These are phyloP conservation scores for Cnidoscolus chayamansa DNA, from an alignment of 441 rosid species.

Conservation along the genomic window DNA sequence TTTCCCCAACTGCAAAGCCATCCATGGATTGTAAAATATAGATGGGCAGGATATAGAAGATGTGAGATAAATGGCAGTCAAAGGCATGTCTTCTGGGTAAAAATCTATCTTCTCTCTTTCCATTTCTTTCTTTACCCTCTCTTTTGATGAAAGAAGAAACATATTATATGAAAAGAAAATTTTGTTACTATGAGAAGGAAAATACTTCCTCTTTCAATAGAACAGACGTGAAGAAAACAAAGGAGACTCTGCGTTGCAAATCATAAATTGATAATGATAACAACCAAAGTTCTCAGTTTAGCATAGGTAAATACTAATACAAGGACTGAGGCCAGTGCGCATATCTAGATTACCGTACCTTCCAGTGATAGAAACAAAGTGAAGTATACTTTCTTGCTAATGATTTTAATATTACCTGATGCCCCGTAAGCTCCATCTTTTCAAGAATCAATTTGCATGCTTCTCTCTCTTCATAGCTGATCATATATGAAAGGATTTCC, in stretches of 20 bases:
- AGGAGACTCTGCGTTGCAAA: neutral
- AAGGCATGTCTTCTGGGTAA: constrained; percentile 1
- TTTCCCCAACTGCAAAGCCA: constrained; percentile 67
- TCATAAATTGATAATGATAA: neutral
- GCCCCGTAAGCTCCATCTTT: constrained; percentile 56
- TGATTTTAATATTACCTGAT: constrained; percentile 50
- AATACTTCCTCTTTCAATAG: neutral
- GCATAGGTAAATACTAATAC: constrained; percentile 1
- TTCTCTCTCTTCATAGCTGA: constrained; percentile 62
- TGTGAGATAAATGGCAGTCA: neutral
- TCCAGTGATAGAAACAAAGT: neutral
- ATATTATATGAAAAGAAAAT: neutral
- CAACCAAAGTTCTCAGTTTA: neutral
- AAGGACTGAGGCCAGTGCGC: neutral
- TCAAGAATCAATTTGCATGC: constrained; percentile 80
- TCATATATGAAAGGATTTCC: constrained; percentile 18
- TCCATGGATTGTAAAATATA: constrained; percentile 20
- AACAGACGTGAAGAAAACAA: neutral
- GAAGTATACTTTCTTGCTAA: neutral
- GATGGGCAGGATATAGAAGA: neutral
- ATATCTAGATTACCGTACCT: neutral
- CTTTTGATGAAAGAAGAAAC: neutral
- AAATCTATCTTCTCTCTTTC: neutral
- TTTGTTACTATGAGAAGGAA: neutral
- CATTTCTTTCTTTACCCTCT: neutral